These are phyloP conservation scores for Tolypocladium guangdongense DNA, from an alignment of 2,329 filamentous ascomycete species.

Conservation along the genomic window DNA sequence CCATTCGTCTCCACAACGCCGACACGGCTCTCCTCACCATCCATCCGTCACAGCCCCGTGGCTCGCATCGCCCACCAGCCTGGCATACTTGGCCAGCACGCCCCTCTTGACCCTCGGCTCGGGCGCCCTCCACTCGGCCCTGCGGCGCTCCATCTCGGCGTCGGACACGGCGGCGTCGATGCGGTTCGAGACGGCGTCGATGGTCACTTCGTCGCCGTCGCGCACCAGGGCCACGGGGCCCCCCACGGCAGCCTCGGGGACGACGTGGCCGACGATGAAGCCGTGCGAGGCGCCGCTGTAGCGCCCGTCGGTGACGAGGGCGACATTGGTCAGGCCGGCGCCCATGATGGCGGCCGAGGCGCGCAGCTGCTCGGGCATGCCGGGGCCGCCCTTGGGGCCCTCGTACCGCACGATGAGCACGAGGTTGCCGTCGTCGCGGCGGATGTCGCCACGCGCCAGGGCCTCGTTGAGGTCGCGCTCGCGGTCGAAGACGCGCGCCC, in stretches of 20 bases:
- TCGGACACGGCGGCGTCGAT: constrained; percentile 58
- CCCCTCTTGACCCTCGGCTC: constrained; percentile 66
- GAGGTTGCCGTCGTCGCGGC: constrained; percentile 54
- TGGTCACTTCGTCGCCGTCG: constrained; percentile 75
- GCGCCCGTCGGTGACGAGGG: constrained; percentile 82
- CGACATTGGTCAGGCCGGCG: constrained; percentile 75
- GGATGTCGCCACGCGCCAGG: constrained; percentile 55
- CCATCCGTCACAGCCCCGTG: constrained; percentile 79
- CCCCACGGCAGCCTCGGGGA: constrained; percentile 79
- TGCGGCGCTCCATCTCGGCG: constrained; percentile 56
- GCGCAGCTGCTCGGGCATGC: constrained; percentile 92
- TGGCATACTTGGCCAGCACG: constrained; percentile 80
- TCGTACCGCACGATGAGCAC: constrained; percentile 90
- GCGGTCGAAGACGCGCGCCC: constrained; percentile 76
- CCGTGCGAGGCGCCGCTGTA: constrained; percentile 85
- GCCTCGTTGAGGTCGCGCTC: constrained; percentile 70
- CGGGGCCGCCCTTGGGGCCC: constrained; percentile 83
- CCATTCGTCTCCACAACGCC: not conserved
- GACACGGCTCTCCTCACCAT: constrained; percentile 11
- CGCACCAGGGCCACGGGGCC: constrained; percentile 76
- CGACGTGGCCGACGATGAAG: constrained; percentile 89
- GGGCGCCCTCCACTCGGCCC: constrained; percentile 60
- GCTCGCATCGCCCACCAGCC: constrained; percentile 80
- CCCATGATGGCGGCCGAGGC: constrained; percentile 88
- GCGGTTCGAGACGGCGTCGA: constrained; percentile 71